Percentiles rank a stretch among this genome's conserved stretches.
phyloP scores from a whole-genome alignment of 768 basidiomycete species.

The Austroboletus festivus region DNA sequence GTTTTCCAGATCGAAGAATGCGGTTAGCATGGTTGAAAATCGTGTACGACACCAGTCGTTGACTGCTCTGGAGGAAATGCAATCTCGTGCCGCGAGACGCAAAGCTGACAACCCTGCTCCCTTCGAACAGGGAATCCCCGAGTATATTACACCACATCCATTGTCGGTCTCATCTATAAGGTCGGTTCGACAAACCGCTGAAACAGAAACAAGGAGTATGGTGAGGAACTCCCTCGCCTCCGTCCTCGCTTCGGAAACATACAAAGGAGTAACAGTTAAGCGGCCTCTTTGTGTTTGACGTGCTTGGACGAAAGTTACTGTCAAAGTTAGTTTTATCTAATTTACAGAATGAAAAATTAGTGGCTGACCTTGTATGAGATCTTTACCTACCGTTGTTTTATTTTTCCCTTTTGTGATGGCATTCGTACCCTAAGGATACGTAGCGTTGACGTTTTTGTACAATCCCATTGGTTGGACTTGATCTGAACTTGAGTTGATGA shows the following conservation, averaged over 20 bases:
- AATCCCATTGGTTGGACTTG: no score
- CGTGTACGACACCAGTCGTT: constrained; percentile 28
- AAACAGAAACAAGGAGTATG: neutral
- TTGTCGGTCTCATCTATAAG: neutral
- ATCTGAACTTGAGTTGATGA: no score
- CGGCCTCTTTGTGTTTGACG: constrained; percentile 17
- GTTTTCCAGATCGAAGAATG: constrained; percentile 7
- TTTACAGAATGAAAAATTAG: neutral
- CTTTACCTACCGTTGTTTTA: no score
- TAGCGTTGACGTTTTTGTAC: no score
- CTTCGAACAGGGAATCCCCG: constrained; percentile 3
- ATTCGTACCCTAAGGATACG: no score
- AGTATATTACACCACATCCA: neutral
- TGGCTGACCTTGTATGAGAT: no score
- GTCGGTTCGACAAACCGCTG: neutral
- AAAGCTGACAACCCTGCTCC: constrained; percentile 21
- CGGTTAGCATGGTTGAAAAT: neutral
- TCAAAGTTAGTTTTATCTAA: neutral
- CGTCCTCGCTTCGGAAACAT: neutral
- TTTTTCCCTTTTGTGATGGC: no score
- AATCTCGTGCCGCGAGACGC: constrained; percentile 6
- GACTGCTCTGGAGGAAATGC: constrained; percentile 16
- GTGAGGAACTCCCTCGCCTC: constrained; percentile 7
- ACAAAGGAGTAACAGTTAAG: constrained; percentile 12
- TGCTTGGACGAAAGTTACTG: neutral